Evolutionary conservation across 2,329 filamentous ascomycete species (phyloP).

Genomic region (Ophiocordyceps camponoti-saundersi): DNA sequence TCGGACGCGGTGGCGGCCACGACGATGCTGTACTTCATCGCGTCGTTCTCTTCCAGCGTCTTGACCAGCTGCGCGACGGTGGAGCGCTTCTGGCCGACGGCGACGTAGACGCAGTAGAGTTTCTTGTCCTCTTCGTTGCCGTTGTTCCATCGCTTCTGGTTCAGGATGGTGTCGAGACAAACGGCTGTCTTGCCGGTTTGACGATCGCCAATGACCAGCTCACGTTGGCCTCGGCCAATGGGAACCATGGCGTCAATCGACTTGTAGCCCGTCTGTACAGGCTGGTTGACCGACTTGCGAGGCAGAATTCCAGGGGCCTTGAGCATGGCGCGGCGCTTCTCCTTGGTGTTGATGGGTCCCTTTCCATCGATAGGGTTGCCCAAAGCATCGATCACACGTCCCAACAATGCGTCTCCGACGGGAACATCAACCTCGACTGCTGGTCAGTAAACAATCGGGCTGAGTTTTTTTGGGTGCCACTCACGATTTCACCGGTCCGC

Average conservation of each 20-base stretch:
- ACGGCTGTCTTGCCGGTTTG: constrained; percentile 99
- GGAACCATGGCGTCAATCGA: constrained; percentile 99
- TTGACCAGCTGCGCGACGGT: constrained; percentile 98
- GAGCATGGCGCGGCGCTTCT: constrained; percentile 91
- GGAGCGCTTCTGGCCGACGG: constrained; percentile 97
- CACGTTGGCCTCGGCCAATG: constrained; percentile 99
- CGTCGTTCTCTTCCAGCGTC: constrained; percentile 98
- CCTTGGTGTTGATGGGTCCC: constrained; percentile 82
- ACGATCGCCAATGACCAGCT: constrained; percentile 99
- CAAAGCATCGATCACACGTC: constrained; percentile 95
- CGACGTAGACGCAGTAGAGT: constrained; percentile 99
- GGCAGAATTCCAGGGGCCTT: constrained; percentile 98
- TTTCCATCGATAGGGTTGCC: constrained; percentile 99
- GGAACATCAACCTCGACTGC: constrained; percentile 75
- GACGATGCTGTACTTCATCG: constrained; percentile 93
- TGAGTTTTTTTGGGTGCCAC: constrained; percentile 14
- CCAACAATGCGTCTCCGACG: constrained; percentile 81
- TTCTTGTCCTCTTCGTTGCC: constrained; percentile 83
- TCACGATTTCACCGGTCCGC: constrained; percentile 98
- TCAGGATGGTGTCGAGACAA: constrained; percentile 92
- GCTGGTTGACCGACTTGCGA: constrained; percentile 92
- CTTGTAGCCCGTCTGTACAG: constrained; percentile 98
- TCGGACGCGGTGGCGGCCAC: constrained; percentile 96
- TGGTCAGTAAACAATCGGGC: constrained; percentile 8
- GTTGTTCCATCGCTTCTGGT: constrained; percentile 98